These are phyloP conservation scores for Blumeria graminis DNA, from an alignment of 2,329 filamentous ascomycete species.

Conservation along the genomic window DNA sequence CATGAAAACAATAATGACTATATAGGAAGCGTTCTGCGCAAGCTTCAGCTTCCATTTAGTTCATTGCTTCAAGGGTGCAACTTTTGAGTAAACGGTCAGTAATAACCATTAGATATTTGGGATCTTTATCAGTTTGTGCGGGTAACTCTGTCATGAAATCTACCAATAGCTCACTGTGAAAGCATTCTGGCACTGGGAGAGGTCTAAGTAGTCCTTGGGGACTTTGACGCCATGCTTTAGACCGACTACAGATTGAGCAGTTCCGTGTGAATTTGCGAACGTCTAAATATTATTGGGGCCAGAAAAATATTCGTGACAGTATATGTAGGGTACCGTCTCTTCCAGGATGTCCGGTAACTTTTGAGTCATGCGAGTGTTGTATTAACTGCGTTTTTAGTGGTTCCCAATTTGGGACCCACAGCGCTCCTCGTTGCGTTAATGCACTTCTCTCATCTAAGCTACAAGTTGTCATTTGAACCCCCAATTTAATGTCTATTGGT, in stretches of 20 bases:
- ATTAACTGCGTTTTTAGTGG: neutral
- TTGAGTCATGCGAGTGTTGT: constrained; percentile 1
- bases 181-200: constrained; percentile 1
- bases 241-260: neutral
- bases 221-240: neutral
- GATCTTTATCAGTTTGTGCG: neutral
- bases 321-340: neutral
- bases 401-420: neutral
- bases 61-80: neutral
- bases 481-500: neutral
- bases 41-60: neutral
- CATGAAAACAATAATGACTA: constrained; percentile 1
- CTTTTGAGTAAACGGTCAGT: constrained; percentile 1
- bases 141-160: constrained; percentile 1
- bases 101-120: constrained; percentile 1
- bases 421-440: neutral
- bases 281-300: constrained; percentile 1
- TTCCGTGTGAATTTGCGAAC: neutral
- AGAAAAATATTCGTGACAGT: neutral
- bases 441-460: neutral
- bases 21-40: neutral
- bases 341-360: neutral
- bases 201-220: neutral
- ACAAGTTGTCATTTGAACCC: neutral
- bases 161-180: neutral